Base-by-base conservation (phyloP, 108 stramenopile genomes). In the Nitzschia sp. region DNA sequence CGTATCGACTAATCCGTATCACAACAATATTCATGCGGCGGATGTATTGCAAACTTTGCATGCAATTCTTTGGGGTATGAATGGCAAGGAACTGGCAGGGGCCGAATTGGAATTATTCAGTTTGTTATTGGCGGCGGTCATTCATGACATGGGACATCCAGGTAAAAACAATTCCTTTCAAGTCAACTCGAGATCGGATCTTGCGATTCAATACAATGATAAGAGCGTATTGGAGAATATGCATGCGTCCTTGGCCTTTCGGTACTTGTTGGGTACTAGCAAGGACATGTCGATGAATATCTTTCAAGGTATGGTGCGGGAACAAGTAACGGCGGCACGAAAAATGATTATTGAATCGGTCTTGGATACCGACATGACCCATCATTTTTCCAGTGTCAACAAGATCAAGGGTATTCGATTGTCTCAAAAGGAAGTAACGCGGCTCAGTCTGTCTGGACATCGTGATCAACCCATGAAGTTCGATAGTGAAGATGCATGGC, bases 131-230 rank as follows among this genome's bases (percentile, higher is more conserved):
- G 89, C 88, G 1, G 90, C 88, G 2, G 71, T 90, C 23, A 68
- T 87, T 45, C 96, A 96, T 63, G 94, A 96, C 68, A 86, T 95
- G 15, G 84, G 83, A 25, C 96, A 96, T 76, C 89, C 88, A 1
- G 96, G 96, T 6, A 29, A 66, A 5, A 94, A 88, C 70, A 96
- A 96, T 73, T 61, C 66, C 13, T 96, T 83, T 66, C 91, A 91
- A 54, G 74, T 94, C 35, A 72, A 84, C 32, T 46, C 83, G 5
- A 34, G 71, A 55, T 67, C 68, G 23, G 80, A 85, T 33, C 64
- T 93, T 31, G 94, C 96, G 28, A 28, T 90, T 35, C 47, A 57
- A 19, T 95, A 94, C 76, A 89, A 91, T 48, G 92, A 95, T 75
- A 29, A 63, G 3, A 77, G 90, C 1, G 82, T 86, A 8, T 79